A percentile compares a stretch with the other conserved stretches of the same genome.
Conservation (phyloP, 2,329 filamentous ascomycete genomes). For the Colletotrichum lentis region DNA sequence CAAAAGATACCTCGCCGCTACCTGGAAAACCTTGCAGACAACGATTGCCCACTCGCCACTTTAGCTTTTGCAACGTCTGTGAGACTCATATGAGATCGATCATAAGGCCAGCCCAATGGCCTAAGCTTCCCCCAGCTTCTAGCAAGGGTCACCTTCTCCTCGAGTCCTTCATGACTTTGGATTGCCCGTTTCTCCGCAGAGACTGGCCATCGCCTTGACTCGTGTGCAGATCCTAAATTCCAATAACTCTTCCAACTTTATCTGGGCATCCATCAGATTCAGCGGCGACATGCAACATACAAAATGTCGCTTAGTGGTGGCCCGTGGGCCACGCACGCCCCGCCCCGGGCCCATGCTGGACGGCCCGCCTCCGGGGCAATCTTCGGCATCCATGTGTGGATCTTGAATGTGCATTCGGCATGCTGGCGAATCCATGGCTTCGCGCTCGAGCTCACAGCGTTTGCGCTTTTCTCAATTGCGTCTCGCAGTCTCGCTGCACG, state of each 20-base stretch:
- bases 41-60: conserved; percentile 24
- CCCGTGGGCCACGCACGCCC: not conserved
- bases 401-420: not conserved
- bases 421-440: not conserved
- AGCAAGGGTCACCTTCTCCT: not conserved
- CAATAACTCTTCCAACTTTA: conserved; percentile 14
- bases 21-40: conserved; percentile 22
- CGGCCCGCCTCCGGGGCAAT: conserved; percentile 22
- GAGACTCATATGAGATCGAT: conserved; percentile 18
- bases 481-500: not conserved
- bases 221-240: not conserved
- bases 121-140: conserved; percentile 17
- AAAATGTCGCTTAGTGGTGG: not conserved
- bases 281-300: not conserved
- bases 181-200: not conserved
- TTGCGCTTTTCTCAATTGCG: not conserved
- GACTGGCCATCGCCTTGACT: conserved; percentile 15
- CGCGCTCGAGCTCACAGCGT: not conserved
- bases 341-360: conserved; percentile 16
- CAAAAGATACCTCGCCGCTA: conserved; percentile 8
- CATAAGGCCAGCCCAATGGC: conserved; percentile 19
- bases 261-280: too few relatives aligned
- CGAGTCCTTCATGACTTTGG: conserved; percentile 7
- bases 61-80: conserved; percentile 29
- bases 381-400: conserved; percentile 8